Conservation (phyloP, 2,329 filamentous ascomycete species). For the Paraconiothyrium sp. region DNA sequence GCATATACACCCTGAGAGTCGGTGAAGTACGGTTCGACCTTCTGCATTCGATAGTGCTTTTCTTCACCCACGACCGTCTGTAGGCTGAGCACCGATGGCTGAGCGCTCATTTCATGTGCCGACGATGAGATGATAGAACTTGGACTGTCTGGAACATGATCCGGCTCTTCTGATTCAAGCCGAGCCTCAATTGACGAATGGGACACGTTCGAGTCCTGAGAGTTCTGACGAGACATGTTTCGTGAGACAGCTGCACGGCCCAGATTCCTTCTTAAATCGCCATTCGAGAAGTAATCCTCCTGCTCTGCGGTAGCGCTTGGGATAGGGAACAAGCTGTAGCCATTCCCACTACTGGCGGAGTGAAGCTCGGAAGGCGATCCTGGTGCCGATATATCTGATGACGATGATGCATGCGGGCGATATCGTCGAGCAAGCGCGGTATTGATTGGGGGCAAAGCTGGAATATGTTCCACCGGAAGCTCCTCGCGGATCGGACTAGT, state of each 20-base stretch:
- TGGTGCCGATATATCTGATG: constrained; percentile 10
- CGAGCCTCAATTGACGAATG: constrained; percentile 10
- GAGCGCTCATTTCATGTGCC: constrained; percentile 12
- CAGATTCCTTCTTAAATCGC: constrained; percentile 17
- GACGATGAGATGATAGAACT: constrained; percentile 7
- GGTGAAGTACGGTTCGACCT: constrained; percentile 74
- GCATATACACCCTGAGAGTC: constrained; percentile 71
- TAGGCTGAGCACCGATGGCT: constrained; percentile 58
- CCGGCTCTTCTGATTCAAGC: background rate
- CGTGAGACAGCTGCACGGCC: constrained; percentile 14
- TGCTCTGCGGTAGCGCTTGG: constrained; percentile 16
- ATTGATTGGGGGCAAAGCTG: constrained; percentile 14
- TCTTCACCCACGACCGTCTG: constrained; percentile 68
- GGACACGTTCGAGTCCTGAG: constrained; percentile 23
- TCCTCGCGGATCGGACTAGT: constrained; percentile 27
- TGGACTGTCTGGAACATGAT: background rate
- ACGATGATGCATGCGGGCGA: constrained; percentile 12
- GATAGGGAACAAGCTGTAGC: constrained; percentile 23
- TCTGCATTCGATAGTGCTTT: constrained; percentile 70
- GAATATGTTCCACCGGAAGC: background rate
- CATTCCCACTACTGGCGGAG: constrained; percentile 15
- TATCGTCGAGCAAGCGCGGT: constrained; percentile 5
- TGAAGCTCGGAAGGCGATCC: constrained; percentile 14
- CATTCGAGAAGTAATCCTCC: constrained; percentile 12
- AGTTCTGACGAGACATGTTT: constrained; percentile 23